Conservation (phyloP, 305 asterid genomes). For the Nicotiana rustica region DNA sequence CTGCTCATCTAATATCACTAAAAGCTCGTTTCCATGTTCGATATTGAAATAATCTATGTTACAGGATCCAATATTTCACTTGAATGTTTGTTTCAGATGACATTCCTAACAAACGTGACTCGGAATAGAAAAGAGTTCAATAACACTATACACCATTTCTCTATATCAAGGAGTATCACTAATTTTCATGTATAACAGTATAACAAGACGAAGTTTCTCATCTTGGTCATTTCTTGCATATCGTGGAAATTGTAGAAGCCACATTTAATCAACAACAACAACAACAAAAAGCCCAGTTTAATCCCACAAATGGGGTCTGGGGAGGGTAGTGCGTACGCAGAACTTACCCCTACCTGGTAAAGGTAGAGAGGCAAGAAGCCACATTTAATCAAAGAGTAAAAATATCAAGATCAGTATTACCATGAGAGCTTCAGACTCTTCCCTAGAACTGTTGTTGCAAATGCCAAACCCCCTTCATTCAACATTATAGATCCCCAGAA, state of each 20-base stretch:
- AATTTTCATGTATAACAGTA: neutral
- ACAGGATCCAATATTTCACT: constrained; percentile 1
- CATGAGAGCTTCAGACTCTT: neutral
- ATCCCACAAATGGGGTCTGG: no score
- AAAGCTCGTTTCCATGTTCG: neutral
- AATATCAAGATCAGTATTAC: constrained; percentile 16
- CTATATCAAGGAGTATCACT: neutral
- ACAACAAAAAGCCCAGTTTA: no score
- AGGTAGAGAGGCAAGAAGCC: neutral
- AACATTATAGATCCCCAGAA: neutral
- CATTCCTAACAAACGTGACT: constrained; percentile 14
- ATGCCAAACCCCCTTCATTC: constrained; percentile 1
- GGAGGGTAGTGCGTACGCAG: no score
- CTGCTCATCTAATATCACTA: neutral
- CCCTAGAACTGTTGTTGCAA: neutral
- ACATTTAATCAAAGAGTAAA: neutral
- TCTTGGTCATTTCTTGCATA: neutral
- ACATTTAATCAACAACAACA: neutral
- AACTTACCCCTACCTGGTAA: no score
- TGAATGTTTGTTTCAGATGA: constrained; percentile 18
- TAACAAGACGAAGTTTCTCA: neutral
- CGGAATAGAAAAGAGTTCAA: neutral
- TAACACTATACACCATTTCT: neutral
- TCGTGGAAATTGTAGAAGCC: neutral
- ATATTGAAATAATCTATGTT: neutral